phyloP scores from a whole-genome alignment of 2,329 filamentous ascomycete species.

The Alternaria hordeiaustralica region DNA sequence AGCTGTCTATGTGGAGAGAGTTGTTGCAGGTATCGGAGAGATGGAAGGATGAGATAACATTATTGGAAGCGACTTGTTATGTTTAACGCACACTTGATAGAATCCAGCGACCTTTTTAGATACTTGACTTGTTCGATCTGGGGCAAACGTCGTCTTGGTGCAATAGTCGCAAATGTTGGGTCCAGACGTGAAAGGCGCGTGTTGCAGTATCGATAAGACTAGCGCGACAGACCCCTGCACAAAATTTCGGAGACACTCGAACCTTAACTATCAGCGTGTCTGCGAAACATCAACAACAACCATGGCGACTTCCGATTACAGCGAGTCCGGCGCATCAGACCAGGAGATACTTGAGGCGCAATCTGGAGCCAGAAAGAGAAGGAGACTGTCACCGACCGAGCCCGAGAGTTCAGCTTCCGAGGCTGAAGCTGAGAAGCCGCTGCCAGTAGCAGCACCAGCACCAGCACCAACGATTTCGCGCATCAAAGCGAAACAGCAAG shows the following conservation, averaged over 20 bases:
- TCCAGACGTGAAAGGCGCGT: not conserved
- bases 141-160: not conserved
- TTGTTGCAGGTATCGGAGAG: slow-evolving; percentile 56
- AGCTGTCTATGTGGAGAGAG: slow-evolving; percentile 61
- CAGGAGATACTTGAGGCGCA: slow-evolving; percentile 39
- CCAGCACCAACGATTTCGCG: slow-evolving; percentile 35
- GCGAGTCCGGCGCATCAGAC: slow-evolving; percentile 29
- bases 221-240: slow-evolving; percentile 26
- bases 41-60: not conserved
- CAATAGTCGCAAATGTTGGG: not conserved
- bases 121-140: not conserved
- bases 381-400: slow-evolving; percentile 38
- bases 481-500: slow-evolving; percentile 42
- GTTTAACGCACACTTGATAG: not conserved
- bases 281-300: slow-evolving; percentile 5
- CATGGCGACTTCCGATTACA: slow-evolving; percentile 25
- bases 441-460: slow-evolving; percentile 21
- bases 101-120: not conserved
- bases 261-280: not conserved
- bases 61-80: not conserved
- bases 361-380: slow-evolving; percentile 45
- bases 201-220: slow-evolving; percentile 36
- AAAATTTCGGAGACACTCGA: slow-evolving; percentile 32
- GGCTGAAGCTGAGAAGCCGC: slow-evolving; percentile 9
- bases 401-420: slow-evolving; percentile 26